Evolutionary conservation across 768 basidiomycete species (phyloP).

Genomic region (Trametes cubensis): DNA sequence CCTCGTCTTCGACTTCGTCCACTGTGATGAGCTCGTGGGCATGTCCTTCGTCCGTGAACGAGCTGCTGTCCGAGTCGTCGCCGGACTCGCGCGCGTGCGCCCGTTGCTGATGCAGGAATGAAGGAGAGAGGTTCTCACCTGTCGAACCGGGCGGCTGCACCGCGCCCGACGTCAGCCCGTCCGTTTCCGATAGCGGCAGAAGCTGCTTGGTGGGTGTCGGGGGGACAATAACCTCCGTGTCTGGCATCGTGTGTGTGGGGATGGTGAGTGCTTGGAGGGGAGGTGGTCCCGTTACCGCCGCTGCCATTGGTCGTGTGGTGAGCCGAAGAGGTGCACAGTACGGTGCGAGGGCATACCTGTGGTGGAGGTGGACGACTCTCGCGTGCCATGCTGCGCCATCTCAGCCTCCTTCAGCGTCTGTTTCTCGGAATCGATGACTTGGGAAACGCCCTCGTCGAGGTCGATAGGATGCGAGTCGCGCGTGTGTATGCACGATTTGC

Average conservation of each 20-base stretch:
- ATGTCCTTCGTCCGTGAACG: constrained; percentile 68
- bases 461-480: constrained; percentile 52
- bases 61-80: constrained; percentile 54
- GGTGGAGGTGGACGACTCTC: constrained; percentile 27
- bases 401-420: constrained; percentile 24
- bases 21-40: constrained; percentile 52
- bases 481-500: constrained; percentile 66
- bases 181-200: constrained; percentile 73
- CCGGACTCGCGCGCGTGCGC: constrained; percentile 41
- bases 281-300: constrained; percentile 15
- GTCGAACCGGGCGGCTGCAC: constrained; percentile 90
- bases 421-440: constrained; percentile 35
- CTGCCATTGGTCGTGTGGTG: neutral
- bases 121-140: constrained; percentile 42
- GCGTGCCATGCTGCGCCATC: constrained; percentile 23
- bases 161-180: constrained; percentile 86
- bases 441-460: constrained; percentile 32
- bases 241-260: constrained; percentile 26
- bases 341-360: constrained; percentile 20
- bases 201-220: constrained; percentile 51
- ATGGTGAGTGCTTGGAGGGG: constrained; percentile 22
- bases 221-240: constrained; percentile 46
- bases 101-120: constrained; percentile 30
- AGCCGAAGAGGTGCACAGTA: neutral
- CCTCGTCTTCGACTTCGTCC: constrained; percentile 78